A percentile compares a stretch with the other conserved stretches of the same genome.
Evolutionary conservation across 2,329 filamentous ascomycete genomes (phyloP).

Genomic region (Pseudogymnoascus sp.): DNA sequence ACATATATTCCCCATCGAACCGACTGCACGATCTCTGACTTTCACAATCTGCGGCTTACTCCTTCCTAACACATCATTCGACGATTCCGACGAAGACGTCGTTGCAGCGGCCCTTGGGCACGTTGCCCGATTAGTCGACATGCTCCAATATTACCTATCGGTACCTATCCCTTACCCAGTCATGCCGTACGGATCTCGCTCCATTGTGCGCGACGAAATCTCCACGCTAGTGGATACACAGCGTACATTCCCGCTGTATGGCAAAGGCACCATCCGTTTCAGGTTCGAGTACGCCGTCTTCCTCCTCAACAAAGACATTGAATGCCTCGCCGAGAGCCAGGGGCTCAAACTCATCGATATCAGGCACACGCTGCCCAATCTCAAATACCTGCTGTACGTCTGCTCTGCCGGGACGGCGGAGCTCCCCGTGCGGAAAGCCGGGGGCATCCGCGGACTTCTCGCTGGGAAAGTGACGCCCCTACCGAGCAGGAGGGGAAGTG

Average conservation of each 20-base stretch:
- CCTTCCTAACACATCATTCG: conserved; percentile 71
- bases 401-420: conserved; percentile 69
- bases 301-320: conserved; percentile 92
- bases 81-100: conserved; percentile 61
- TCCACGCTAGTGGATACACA: conserved; percentile 40
- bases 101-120: conserved; percentile 77
- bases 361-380: conserved; percentile 81
- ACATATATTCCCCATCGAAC: conserved; percentile 72
- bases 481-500: conserved; percentile 24
- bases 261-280: conserved; percentile 66
- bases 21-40: conserved; percentile 55
- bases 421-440: conserved; percentile 52
- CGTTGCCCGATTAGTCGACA: conserved; percentile 64
- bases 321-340: conserved; percentile 56
- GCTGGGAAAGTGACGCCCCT: conserved; percentile 30
- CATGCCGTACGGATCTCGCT: conserved; percentile 62
- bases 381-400: conserved; percentile 88
- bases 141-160: conserved; percentile 75
- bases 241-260: conserved; percentile 73
- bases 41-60: conserved; percentile 77
- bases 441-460: conserved; percentile 53
- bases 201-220: conserved; percentile 69
- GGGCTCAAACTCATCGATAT: conserved; percentile 80
- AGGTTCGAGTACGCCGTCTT: conserved; percentile 96
- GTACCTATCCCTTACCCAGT: conserved; percentile 76